Percentiles rank a stretch among this genome's conserved stretches.
phyloP scores from a whole-genome alignment of 352 stramenopile species.

The Plasmopara muralis region DNA sequence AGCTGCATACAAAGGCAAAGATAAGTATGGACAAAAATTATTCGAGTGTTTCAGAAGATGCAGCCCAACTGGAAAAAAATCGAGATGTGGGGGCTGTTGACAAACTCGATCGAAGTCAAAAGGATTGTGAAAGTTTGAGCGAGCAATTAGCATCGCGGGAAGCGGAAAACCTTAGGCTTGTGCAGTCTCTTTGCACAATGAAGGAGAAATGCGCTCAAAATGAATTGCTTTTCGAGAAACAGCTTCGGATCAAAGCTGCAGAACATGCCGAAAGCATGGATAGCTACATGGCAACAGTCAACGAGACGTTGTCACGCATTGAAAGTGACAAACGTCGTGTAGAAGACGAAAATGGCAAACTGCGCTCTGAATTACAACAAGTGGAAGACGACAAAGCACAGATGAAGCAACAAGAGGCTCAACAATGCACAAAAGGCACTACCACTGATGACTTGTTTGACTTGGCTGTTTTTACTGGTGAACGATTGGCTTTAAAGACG shows the following conservation, averaged over 20 bases:
- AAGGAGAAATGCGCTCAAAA: constrained; percentile 30
- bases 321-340: constrained; percentile 21
- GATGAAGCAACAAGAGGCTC: constrained; percentile 3
- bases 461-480: not conserved
- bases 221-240: constrained; percentile 16
- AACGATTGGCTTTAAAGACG: constrained; percentile 8
- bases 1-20: constrained; percentile 10
- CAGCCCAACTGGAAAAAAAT: not conserved
- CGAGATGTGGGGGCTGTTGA: not conserved
- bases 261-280: constrained; percentile 25
- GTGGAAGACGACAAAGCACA: constrained; percentile 11
- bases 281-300: constrained; percentile 28
- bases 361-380: constrained; percentile 17
- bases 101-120: not conserved
- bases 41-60: not conserved
- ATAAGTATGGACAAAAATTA: not conserved
- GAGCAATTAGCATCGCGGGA: constrained; percentile 28
- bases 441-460: constrained; percentile 16
- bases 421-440: constrained; percentile 11
- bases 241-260: constrained; percentile 15
- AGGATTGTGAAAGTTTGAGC: constrained; percentile 11
- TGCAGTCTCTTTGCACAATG: constrained; percentile 36
- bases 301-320: constrained; percentile 24
- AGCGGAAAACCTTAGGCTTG: constrained; percentile 36
- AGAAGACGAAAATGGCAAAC: constrained; percentile 16